A percentile compares a stretch with the other conserved stretches of the same genome.
These are phyloP conservation scores for Cinchona pubescens DNA, from an alignment of 257 asterid species.

Conservation along the genomic window DNA sequence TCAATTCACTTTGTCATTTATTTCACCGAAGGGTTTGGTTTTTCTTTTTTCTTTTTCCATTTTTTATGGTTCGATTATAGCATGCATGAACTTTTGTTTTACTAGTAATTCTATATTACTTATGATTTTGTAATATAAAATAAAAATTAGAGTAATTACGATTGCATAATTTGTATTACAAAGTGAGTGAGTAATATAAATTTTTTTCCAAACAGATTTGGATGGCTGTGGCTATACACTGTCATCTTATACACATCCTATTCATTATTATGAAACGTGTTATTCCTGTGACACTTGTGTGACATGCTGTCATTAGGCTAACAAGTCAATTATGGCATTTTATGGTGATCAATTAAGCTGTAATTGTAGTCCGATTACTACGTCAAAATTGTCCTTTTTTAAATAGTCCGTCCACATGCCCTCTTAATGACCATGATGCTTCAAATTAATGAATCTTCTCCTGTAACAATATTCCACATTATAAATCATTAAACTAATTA, in stretches of 20 bases:
- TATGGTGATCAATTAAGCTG: not conserved
- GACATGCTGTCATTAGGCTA: slow-evolving; percentile 15
- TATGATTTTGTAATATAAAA: too few relatives aligned
- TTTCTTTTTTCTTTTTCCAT: not conserved
- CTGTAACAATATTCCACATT: not conserved
- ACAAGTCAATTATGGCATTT: not conserved
- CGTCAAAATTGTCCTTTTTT: not conserved
- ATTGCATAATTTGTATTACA: too few relatives aligned
- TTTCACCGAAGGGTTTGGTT: not conserved
- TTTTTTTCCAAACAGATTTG: too few relatives aligned
- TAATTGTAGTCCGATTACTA: not conserved
- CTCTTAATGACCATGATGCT: slow-evolving; percentile 2
- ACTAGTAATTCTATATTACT: too few relatives aligned
- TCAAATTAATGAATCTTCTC: slow-evolving; percentile 17
- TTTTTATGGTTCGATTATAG: too few relatives aligned
- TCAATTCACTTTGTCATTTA: slow-evolving; percentile 11
- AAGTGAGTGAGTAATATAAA: too few relatives aligned
- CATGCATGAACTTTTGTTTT: too few relatives aligned
- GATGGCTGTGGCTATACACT: too few relatives aligned
- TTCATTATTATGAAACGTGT: too few relatives aligned
- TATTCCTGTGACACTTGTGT: too few relatives aligned
- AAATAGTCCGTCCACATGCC: slow-evolving; percentile 18
- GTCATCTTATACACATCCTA: too few relatives aligned
- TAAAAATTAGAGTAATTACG: too few relatives aligned
- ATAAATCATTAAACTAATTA: not conserved